These are phyloP conservation scores for Rhynchosporium agropyri DNA, from an alignment of 2,329 filamentous ascomycete species.

Conservation along the genomic window DNA sequence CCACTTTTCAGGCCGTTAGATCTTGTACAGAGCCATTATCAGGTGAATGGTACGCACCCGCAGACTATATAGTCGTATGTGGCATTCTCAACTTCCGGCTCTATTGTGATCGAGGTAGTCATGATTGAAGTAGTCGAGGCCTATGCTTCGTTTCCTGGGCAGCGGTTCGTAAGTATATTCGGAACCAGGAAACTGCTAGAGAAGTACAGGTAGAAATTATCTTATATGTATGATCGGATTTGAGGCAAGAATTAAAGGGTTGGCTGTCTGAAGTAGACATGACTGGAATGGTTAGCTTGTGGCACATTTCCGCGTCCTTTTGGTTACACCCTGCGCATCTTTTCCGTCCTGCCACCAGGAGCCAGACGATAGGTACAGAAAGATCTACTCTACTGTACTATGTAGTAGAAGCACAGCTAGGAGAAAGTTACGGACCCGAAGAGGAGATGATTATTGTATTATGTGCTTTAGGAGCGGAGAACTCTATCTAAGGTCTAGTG, in stretches of 20 bases:
- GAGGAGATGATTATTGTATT: too few species aligned
- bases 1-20: constrained; percentile 38
- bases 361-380: too few species aligned
- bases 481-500: too few species aligned
- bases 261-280: background rate
- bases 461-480: too few species aligned
- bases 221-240: background rate
- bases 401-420: too few species aligned
- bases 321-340: constrained; percentile 6
- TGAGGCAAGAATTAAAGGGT: background rate
- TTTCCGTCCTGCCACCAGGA: background rate
- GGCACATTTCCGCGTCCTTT: background rate
- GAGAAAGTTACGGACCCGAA: too few species aligned
- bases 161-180: background rate
- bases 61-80: constrained; percentile 39
- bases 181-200: background rate
- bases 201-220: background rate
- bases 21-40: background rate
- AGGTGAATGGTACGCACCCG: constrained; percentile 27
- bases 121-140: background rate
- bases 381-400: too few species aligned
- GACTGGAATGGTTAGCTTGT: background rate
- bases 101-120: constrained; percentile 21
- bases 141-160: background rate
- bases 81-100: constrained; percentile 25